Conservation (phyloP, 2,329 filamentous ascomycete species). For the Anthostomella pinea region DNA sequence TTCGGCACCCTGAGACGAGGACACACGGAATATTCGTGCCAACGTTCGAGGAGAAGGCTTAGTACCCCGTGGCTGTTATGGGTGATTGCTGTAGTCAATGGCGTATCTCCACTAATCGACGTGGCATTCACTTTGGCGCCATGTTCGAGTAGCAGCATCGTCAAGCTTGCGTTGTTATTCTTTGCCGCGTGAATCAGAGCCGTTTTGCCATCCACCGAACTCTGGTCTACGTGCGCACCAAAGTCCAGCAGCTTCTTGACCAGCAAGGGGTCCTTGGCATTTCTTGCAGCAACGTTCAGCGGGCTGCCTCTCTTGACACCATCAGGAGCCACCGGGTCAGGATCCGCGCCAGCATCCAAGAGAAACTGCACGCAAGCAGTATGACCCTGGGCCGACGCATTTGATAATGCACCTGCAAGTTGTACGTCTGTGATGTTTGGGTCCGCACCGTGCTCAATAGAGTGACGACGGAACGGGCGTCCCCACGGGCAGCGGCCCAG, state of each 20-base stretch:
- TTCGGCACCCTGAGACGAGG: slow-evolving; percentile 32
- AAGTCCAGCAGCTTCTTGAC: slow-evolving; percentile 32
- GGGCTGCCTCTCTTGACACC: slow-evolving; percentile 29
- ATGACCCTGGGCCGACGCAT: slow-evolving; percentile 20
- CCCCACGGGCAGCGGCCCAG: slow-evolving; percentile 20
- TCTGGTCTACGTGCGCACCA: slow-evolving; percentile 27
- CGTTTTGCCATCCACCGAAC: slow-evolving; percentile 30
- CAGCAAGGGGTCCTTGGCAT: slow-evolving; percentile 26
- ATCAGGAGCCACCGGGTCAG: slow-evolving; percentile 25
- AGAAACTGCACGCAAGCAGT: slow-evolving; percentile 16
- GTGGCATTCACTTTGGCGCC: slow-evolving; percentile 33
- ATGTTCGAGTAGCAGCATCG: slow-evolving; percentile 33
- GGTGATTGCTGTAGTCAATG: slow-evolving; percentile 33
- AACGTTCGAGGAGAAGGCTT: slow-evolving; percentile 32
- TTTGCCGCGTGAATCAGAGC: slow-evolving; percentile 31
- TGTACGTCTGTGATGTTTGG: slow-evolving; percentile 22
- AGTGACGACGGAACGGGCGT: slow-evolving; percentile 12
- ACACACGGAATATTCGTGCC: slow-evolving; percentile 33
- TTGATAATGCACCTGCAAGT: slow-evolving; percentile 19
- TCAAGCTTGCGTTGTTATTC: slow-evolving; percentile 29
- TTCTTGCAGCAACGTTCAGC: slow-evolving; percentile 31
- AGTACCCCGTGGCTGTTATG: slow-evolving; percentile 35
- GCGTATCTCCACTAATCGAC: slow-evolving; percentile 27
- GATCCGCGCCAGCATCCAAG: slow-evolving; percentile 21
- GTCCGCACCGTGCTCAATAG: slow-evolving; percentile 13